phyloP scores from a whole-genome alignment of 2,329 filamentous ascomycete species.

The Scedosporium minutisporum region DNA sequence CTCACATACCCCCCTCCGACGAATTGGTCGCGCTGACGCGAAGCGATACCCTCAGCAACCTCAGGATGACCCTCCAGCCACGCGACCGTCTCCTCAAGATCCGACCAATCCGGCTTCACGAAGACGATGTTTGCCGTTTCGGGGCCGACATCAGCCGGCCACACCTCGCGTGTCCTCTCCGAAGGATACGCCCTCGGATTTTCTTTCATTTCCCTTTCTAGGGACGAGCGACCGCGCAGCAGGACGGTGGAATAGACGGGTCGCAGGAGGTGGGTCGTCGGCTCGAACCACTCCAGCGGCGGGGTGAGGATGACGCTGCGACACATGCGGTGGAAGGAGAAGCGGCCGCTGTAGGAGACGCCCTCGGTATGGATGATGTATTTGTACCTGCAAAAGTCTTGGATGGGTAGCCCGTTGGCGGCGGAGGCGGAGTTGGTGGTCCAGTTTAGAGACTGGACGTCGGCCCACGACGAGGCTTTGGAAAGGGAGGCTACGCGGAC shows the following conservation, averaged over 20 bases:
- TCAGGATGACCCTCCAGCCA: constrained; percentile 35
- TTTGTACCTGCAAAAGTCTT: constrained; percentile 41
- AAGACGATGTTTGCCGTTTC: constrained; percentile 39
- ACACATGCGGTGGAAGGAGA: constrained; percentile 42
- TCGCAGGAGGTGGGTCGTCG: constrained; percentile 35
- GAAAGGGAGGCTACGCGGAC: constrained; percentile 18
- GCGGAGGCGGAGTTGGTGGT: constrained; percentile 20
- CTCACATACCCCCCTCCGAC: constrained; percentile 34
- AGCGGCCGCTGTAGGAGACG: constrained; percentile 41
- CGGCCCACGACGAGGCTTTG: constrained; percentile 32
- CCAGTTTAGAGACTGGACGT: constrained; percentile 33
- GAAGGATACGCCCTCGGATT: neutral
- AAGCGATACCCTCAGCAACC: constrained; percentile 35
- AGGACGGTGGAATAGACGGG: constrained; percentile 30
- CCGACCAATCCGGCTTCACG: constrained; percentile 40
- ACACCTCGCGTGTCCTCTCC: constrained; percentile 2
- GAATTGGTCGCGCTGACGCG: constrained; percentile 34
- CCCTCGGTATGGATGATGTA: constrained; percentile 45
- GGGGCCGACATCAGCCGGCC: constrained; percentile 4
- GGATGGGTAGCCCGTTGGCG: constrained; percentile 34
- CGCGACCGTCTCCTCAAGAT: constrained; percentile 33
- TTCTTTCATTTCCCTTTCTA: neutral
- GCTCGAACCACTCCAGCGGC: constrained; percentile 38
- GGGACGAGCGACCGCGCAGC: constrained; percentile 10
- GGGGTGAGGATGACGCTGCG: constrained; percentile 36